Base-by-base conservation (phyloP, 129 eudicot species). In the Artemisia annua region DNA sequence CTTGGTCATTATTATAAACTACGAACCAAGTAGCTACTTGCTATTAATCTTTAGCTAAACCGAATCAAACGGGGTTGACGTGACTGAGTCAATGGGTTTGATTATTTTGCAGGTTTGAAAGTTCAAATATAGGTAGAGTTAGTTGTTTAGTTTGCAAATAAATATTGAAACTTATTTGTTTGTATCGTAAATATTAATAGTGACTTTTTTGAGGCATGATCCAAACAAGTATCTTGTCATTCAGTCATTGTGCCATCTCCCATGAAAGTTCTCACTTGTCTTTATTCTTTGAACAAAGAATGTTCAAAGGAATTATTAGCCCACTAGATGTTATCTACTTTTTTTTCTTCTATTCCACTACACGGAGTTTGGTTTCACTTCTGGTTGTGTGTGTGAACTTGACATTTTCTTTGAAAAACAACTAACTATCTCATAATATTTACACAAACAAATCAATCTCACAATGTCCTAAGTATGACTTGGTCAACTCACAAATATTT, bases 151-250 rank as follows among this genome's bases (percentile, higher is more conserved):
- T 52, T 52, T 30, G 18, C 3, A 49, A 53, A 5, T 67, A 50
- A 22, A 62, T 28, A 9, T 22, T 24, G 46, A 28, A 22, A 54
- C 63, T n/a, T 15, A 14, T 53, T 52, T 69, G 61, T 69, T 26
- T 28, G 16, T n/a, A 57, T 58, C 12, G 7, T 13, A 4, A 5
- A 59, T 14, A 7, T 61, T 3, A 48, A 73, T 5, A 11, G 50
- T 13, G 72, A 75, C 79, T 19, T n/a, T 35, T 52, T 53, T 74
- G 35, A 51, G 71, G 65, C 64, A 32, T 35, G 54, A 63, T 18
- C 64, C 71, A 63, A 63, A 74, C 16, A 4, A 65, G 72, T 74
- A 39, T 52, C 43, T 75, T 65, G 73, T 66, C 66, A 39, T 20
- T 15, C 6, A 20, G 24, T 20, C 24, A 24, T 24, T 24, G 26